Evolutionary conservation across 2,329 filamentous ascomycete species (phyloP).

Genomic region (Claviceps citrina): DNA sequence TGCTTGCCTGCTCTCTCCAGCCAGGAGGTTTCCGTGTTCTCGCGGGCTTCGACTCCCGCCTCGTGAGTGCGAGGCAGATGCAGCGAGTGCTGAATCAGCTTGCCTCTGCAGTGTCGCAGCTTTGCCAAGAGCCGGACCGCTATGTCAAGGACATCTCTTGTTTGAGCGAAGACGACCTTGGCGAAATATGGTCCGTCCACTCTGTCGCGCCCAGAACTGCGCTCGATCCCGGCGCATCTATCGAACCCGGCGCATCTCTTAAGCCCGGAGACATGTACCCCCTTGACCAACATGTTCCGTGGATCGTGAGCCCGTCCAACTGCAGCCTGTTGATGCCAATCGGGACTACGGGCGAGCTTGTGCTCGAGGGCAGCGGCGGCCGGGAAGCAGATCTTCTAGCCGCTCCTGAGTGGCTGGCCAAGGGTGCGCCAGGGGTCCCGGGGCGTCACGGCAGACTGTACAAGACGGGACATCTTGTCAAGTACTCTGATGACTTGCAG

Average conservation of each 20-base stretch:
- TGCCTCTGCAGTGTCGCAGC: conserved; percentile 30
- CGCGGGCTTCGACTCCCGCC: neutral
- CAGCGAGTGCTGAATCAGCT: conserved; percentile 22
- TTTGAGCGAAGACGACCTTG: conserved; percentile 21
- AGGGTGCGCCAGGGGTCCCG: conserved; percentile 6
- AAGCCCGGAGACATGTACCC: conserved; percentile 12
- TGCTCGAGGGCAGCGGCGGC: conserved; percentile 21
- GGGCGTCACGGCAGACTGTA: conserved; percentile 12
- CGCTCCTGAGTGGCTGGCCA: conserved; percentile 12
- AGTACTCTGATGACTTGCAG: conserved; percentile 11
- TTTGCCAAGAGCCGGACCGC: conserved; percentile 23
- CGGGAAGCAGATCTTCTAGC: conserved; percentile 6
- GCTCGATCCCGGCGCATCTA: conserved; percentile 4
- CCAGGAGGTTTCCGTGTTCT: neutral
- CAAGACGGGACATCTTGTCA: conserved; percentile 14
- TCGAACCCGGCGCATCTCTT: conserved; percentile 6
- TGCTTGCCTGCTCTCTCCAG: neutral
- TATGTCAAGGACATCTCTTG: conserved; percentile 21
- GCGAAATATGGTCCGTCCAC: conserved; percentile 18
- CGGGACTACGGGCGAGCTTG: conserved; percentile 20
- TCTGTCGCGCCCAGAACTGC: conserved; percentile 10
- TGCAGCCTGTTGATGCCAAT: conserved; percentile 14
- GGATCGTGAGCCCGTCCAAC: conserved; percentile 15
- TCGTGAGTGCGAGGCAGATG: neutral
- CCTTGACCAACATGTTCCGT: conserved; percentile 10